Evolutionary conservation across 2,329 filamentous ascomycete species (phyloP), one percentile per base, ranked within the genome.

Genomic region (Colletotrichum sp.): DNA sequence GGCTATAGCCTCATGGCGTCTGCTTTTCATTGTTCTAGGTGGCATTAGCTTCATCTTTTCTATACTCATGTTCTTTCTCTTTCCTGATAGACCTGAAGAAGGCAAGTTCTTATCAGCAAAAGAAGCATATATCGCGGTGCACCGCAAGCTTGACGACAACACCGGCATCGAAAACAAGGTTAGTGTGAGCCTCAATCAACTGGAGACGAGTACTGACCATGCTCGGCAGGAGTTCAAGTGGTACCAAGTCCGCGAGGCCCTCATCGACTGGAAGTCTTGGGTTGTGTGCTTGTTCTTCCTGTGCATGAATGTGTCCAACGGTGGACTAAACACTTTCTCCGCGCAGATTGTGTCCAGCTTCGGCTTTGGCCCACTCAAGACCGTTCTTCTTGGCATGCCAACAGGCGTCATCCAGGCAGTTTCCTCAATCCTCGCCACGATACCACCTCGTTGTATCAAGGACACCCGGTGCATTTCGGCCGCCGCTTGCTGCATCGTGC

Each of bases 311-410:
- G 77, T 84, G 2, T 81, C 83, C 2, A 81, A 79, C 8, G 83
- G 82, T 6, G 83, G 81, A 2, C 77, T 84, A 6, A 79, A 79
- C 13, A 77, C 78, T 7, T 91, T 90, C 69, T 88, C 87, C 6
- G 89, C 88, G 0, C 83, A 90, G 30, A 89, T 90, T 73, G 89
- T 91, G 79, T 78, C 89, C 75, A 87, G 88, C 1, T 88, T 90
- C 64, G 89, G 89, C 1, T 91, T 88, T 79, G 85, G 83, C 3
- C 87, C 87, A 0, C 81, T 89, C 12, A 85, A 87, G 5, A 89
- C 89, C 0, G 72, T 78, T 3, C 73, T 71, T 0, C 32, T 71
- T 26, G 68, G 68, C 2, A 71, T 71, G 68, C 68, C 59, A 1
- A 71, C 68, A 2, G 68, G 68, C 59, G 26, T 71, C 5, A 60